phyloP scores from a whole-genome alignment of 306 rosid genomes.

The Arachis hypogaea region DNA sequence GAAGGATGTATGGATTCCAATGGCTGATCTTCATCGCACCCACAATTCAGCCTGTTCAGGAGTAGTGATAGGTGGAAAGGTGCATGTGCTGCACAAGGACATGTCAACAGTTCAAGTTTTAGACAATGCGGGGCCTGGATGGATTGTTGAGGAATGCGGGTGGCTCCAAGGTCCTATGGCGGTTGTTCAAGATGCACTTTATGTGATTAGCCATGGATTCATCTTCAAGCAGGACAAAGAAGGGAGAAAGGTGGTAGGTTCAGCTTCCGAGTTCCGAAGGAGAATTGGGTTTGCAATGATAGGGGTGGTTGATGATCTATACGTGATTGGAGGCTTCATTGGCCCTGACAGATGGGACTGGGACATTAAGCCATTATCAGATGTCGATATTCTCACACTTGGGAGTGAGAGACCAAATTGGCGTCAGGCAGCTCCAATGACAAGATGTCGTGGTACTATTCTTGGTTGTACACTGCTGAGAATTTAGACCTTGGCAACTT shows the following conservation, averaged over 20 bases:
- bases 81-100: slow-evolving; percentile 93
- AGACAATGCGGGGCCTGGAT: slow-evolving; percentile 62
- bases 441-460: slow-evolving; percentile 85
- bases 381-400: slow-evolving; percentile 77
- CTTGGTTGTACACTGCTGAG: slow-evolving; percentile 87
- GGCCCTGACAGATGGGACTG: slow-evolving; percentile 83
- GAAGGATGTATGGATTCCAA: slow-evolving; percentile 74
- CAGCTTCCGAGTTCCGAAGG: slow-evolving; percentile 77
- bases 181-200: slow-evolving; percentile 69
- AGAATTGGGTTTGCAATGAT: slow-evolving; percentile 91
- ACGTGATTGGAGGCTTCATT: slow-evolving; percentile 85
- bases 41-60: slow-evolving; percentile 96
- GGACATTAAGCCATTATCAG: slow-evolving; percentile 79
- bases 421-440: slow-evolving; percentile 87
- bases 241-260: slow-evolving; percentile 54
- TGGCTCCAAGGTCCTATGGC: slow-evolving; percentile 98
- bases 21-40: slow-evolving; percentile 86
- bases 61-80: slow-evolving; percentile 75
- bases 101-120: slow-evolving; percentile 82
- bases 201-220: slow-evolving; percentile 82
- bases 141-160: slow-evolving; percentile 77
- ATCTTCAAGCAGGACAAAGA: slow-evolving; percentile 70
- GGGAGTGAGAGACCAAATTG: slow-evolving; percentile 82
- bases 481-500: slow-evolving; percentile 56
- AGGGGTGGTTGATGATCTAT: slow-evolving; percentile 71